Evolutionary conservation across 345 rosid genomes (phyloP), one percentile per base, ranked within the genome.

Genomic region (Eutrema heterophyllum): DNA sequence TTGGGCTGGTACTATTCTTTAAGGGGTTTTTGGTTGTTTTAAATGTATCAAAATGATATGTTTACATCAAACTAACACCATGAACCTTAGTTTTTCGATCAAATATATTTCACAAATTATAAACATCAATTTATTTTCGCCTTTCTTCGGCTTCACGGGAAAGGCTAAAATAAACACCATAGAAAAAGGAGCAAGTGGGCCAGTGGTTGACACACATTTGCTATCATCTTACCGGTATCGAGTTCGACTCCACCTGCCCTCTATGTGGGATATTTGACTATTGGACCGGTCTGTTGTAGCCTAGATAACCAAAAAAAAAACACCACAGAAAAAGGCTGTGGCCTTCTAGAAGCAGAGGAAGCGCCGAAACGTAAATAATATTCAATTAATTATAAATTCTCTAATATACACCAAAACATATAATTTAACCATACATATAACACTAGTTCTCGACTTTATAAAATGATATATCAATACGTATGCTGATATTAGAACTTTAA

Each of bases 61-160:
- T 27, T 61, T 24, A 38, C 43, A 57, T 9, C 6, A 9, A 16
- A 10, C 64, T n/a, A 38, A 58, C 29, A 21, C 11, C 7, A 9
- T 12, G 6, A 10, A 26, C 6, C 30, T 11, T 46, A 7, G 21
- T 18, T 50, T 24, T 21, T 50, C 6, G 5, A 15, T 9, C 27
- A 35, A 11, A 36, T 11, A 35, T 57, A 5, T 57, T 57, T 58
- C 5, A 18, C 27, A 58, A 5, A 36, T 36, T 16, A 5, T 35
- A 2, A 36, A 24, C 29, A 15, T 4, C 13, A 35, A 62, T 51
- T 32, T 54, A 27, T 4, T 39, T 39, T 51, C 9, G 9, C 36
- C 15, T 76, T 70, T 54, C 61, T 64, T 76, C 51, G 64, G 71
- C 80, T 64, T 76, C 76, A 70, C 66, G 70, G 4, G 45, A 76